A percentile compares a stretch with the other conserved stretches of the same genome.
Evolutionary conservation across 306 rosid species (phyloP).

Genomic region (Mimosa bimucronata): DNA sequence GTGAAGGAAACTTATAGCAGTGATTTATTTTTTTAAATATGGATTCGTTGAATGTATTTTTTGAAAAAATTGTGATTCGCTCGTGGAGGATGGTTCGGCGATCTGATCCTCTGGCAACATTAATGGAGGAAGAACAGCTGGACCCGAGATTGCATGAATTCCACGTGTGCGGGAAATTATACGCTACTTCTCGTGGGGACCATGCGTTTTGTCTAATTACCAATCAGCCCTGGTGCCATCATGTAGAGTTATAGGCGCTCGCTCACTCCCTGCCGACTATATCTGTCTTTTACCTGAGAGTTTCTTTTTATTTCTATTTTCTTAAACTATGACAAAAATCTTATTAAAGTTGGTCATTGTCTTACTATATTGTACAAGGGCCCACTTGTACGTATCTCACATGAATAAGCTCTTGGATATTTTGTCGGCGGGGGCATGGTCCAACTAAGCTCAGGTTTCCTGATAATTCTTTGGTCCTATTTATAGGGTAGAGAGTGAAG

Average conservation of each 20-base stretch:
- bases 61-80: neutral
- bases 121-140: constrained; percentile 35
- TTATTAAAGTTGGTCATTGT: neutral
- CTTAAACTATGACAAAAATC: neutral
- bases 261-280: neutral
- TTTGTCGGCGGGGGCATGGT: constrained; percentile 16
- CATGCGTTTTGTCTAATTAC: neutral
- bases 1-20: no score
- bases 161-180: constrained; percentile 50
- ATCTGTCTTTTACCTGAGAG: neutral
- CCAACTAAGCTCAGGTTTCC: neutral
- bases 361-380: neutral
- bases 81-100: neutral
- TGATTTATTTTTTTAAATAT: no score
- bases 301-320: neutral
- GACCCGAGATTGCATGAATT: constrained; percentile 40
- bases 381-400: neutral
- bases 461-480: no score
- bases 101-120: constrained; percentile 12
- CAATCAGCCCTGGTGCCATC: constrained; percentile 17
- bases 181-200: neutral
- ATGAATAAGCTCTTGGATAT: neutral
- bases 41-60: neutral
- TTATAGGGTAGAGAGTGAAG: no score
- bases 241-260: constrained; percentile 28